Base-by-base conservation (phyloP, 2,329 filamentous ascomycete species). In the Clonostachys solani region DNA sequence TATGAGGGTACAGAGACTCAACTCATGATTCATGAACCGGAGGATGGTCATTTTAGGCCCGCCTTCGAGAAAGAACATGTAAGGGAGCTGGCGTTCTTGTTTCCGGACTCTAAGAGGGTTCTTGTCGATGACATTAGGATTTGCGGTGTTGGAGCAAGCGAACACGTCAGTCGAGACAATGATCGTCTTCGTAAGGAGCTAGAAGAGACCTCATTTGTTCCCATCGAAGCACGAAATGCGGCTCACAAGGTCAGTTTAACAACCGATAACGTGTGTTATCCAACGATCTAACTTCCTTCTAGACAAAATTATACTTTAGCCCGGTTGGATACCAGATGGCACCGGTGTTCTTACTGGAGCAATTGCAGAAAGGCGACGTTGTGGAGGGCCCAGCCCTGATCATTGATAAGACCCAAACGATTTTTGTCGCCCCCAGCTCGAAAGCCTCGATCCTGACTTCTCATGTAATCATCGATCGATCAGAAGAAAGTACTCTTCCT, bases 321-420 rank as follows among this genome's bases (percentile, higher is more conserved):
- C 36, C 36, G 12, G 17, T 38, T 8, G 36, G 36, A n/a, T 38
- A 99, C 62, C 94, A 99, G 68, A 94, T 99, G 68, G 94, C 95
- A 10, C 99, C 94, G 3, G 97, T 99, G 60, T 99, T 99, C 69
- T 76, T 99, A 41, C 94, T 99, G 66, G 94, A 99, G 71, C 99
- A 99, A 73, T 86, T 99, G 57, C 99, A 99, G 72, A 88, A 96
- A 52, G 92, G 92, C 2, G 17, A 19, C 33, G 23, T 18, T 6
- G 45, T 47, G 2, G 37, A 43, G 10, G 68, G 69, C 0, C 68
- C 67, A 2, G 65, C 67, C 1, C 45, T 89, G 50, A 75, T 89
- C 46, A 83, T 84, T 40, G 86, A 85, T 60, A 77, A 80, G 17
- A 85, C 81, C 2, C 86, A 90, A 60, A 90, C 87, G 0, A 87